Evolutionary conservation across 2,329 filamentous ascomycete genomes (phyloP), one percentile per base, ranked within the genome.

Genomic region (Fusarium sp.): DNA sequence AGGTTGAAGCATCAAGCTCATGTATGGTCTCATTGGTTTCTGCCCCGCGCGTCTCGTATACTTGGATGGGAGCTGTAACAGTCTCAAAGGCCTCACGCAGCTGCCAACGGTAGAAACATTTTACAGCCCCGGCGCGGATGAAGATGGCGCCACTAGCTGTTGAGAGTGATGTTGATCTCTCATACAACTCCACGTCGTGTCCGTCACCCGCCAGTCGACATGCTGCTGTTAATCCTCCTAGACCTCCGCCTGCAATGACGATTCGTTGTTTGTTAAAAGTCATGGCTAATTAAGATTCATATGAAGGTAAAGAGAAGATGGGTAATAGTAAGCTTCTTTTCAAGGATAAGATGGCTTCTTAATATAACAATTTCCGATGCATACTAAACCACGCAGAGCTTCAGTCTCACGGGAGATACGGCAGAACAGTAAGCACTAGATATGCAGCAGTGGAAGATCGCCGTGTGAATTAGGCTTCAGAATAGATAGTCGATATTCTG

Each of bases 31-130:
- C 43, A 1, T 60, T 60, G 3, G 51, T 57, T 1, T 26, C 31
- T 6, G 42, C 57, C 15, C 56, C 43, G 0, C 57, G 51, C 2
- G 43, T 49, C n/a, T 57, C 57, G 18, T 60, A 42, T 17, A 48
- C 20, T 26, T 56, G 42, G 7, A 60, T 60, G 1, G 43, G 57
- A 0, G 57, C 51, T 11, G 51, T 60, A 4, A 60, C 51, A 5
- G 43, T 28, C 39, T 57, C 57, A 7, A 56, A 49, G 11, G 28
- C 57, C 6, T 57, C 51, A 6, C 57, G 51, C 57, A 60, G 48
- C 17, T 56, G 20, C 57, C 51, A 60, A 13, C 51, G 15, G 6
- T 56, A 49, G 14, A 60, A 60, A 8, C 57, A 60, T 4, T 42
- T 31, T 3, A 60, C 57, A 2, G 24, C 57, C 14, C 56, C 48